phyloP scores from a whole-genome alignment of 2,329 filamentous ascomycete species.

The Paraconiothyrium brasiliense region DNA sequence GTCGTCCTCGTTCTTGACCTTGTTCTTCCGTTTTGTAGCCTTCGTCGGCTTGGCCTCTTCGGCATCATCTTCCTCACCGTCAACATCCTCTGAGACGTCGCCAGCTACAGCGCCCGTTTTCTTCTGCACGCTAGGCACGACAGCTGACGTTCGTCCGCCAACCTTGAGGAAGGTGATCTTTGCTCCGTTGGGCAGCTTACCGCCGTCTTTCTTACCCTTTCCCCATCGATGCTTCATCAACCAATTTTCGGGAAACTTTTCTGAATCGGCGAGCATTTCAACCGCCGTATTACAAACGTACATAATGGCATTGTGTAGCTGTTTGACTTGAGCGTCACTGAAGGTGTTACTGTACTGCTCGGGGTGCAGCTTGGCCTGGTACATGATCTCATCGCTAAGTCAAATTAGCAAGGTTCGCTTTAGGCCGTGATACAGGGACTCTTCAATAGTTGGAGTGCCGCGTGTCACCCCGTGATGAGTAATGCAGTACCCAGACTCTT shows the following conservation, averaged over 20 bases:
- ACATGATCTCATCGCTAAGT: constrained; percentile 81
- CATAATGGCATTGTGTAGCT: constrained; percentile 76
- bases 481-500: no score
- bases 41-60: constrained; percentile 40
- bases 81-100: constrained; percentile 55
- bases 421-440: background rate
- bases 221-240: constrained; percentile 89
- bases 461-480: no score
- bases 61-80: constrained; percentile 32
- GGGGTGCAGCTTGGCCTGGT: constrained; percentile 86
- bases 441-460: no score
- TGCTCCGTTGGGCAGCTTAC: constrained; percentile 80
- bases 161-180: constrained; percentile 88
- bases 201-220: constrained; percentile 79
- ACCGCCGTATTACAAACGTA: constrained; percentile 84
- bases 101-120: constrained; percentile 72
- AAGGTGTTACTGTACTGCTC: constrained; percentile 93
- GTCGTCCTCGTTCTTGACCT: constrained; percentile 35
- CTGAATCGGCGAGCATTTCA: constrained; percentile 80
- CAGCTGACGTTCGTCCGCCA: constrained; percentile 88
- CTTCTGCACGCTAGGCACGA: constrained; percentile 86
- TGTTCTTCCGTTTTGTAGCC: constrained; percentile 47
- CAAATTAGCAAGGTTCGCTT: constrained; percentile 17
- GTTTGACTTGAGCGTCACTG: constrained; percentile 72
- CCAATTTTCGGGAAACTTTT: constrained; percentile 84